Conservation (phyloP, 495 filamentous ascomycete species). For the Cladorrhinum samala region DNA sequence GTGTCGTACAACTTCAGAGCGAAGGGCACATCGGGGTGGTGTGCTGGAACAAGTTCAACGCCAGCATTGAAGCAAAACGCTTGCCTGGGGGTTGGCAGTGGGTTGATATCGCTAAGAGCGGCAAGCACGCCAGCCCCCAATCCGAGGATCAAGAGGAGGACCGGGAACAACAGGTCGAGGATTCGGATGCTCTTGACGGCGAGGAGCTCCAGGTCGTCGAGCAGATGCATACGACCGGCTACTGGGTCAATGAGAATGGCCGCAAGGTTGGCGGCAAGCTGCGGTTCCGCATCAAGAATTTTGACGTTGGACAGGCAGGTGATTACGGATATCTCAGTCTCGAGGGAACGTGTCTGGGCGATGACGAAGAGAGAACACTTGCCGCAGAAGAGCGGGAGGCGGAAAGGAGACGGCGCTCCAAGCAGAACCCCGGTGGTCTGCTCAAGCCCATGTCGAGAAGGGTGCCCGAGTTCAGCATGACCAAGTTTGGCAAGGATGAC, state of each 20-base stretch:
- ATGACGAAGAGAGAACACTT: slow-evolving; percentile 35
- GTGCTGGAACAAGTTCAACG: slow-evolving; percentile 47
- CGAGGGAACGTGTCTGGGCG: slow-evolving; percentile 42
- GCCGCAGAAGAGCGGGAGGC: slow-evolving; percentile 31
- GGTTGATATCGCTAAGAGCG: slow-evolving; percentile 32
- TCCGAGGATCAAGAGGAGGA: slow-evolving; percentile 12
- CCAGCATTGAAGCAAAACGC: slow-evolving; percentile 42
- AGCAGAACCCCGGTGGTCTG: slow-evolving; percentile 24
- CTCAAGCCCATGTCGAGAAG: slow-evolving; percentile 32
- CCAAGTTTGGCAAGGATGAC: slow-evolving; percentile 39
- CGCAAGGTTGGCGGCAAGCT: slow-evolving; percentile 36
- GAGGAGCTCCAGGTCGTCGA: slow-evolving; percentile 28
- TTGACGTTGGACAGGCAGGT: slow-evolving; percentile 43
- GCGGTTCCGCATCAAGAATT: slow-evolving; percentile 45
- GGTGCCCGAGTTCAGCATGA: slow-evolving; percentile 44
- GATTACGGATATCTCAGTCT: slow-evolving; percentile 44
- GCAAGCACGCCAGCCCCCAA: slow-evolving; percentile 3
- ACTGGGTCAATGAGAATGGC: slow-evolving; percentile 38
- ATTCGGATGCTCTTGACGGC: slow-evolving; percentile 23
- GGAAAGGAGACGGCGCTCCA: slow-evolving; percentile 26
- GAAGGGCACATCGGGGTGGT: slow-evolving; percentile 45
- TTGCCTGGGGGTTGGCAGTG: slow-evolving; percentile 42
- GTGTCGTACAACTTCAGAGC: slow-evolving; percentile 41
- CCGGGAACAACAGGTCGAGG: slow-evolving; percentile 11
- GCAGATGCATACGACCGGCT: slow-evolving; percentile 45